Percentiles rank a stretch among this genome's conserved stretches.
Conservation (phyloP, 2,329 filamentous ascomycete species). For the Fusarium annulatum region DNA sequence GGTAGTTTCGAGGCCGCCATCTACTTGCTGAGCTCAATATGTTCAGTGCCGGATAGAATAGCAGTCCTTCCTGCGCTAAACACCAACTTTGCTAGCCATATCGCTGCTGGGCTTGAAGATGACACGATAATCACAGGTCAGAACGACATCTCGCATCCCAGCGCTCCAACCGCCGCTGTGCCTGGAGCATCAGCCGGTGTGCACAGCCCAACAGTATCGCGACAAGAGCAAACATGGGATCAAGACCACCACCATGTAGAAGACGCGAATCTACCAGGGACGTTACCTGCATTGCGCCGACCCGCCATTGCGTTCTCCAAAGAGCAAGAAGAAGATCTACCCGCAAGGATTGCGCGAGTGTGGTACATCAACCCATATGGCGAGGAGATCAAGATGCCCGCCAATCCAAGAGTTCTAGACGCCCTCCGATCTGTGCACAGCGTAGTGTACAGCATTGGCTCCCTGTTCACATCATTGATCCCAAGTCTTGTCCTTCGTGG, state of each 20-base stretch:
- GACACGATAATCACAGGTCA: slow-evolving; percentile 87
- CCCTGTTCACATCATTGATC: slow-evolving; percentile 88
- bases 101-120: slow-evolving; percentile 82
- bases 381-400: slow-evolving; percentile 88
- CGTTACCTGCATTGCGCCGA: slow-evolving; percentile 80
- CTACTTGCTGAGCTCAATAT: slow-evolving; percentile 88
- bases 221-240: slow-evolving; percentile 59
- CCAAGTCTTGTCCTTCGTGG: slow-evolving; percentile 82
- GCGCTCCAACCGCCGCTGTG: slow-evolving; percentile 65
- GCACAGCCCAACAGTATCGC: slow-evolving; percentile 48
- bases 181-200: slow-evolving; percentile 45
- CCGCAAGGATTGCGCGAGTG: slow-evolving; percentile 80
- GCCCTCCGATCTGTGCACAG: slow-evolving; percentile 73
- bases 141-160: slow-evolving; percentile 91
- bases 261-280: slow-evolving; percentile 84
- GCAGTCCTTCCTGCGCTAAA: slow-evolving; percentile 91
- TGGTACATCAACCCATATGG: slow-evolving; percentile 99
- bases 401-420: slow-evolving; percentile 82
- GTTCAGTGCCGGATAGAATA: slow-evolving; percentile 80
- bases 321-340: slow-evolving; percentile 76
- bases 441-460: slow-evolving; percentile 93
- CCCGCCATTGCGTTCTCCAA: slow-evolving; percentile 89
- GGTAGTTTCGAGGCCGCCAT: slow-evolving; percentile 94
- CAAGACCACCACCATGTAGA: slow-evolving; percentile 76
- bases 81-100: slow-evolving; percentile 95